Base-by-base conservation (phyloP, 805 yeast genomes). In the Candida schatavii region DNA sequence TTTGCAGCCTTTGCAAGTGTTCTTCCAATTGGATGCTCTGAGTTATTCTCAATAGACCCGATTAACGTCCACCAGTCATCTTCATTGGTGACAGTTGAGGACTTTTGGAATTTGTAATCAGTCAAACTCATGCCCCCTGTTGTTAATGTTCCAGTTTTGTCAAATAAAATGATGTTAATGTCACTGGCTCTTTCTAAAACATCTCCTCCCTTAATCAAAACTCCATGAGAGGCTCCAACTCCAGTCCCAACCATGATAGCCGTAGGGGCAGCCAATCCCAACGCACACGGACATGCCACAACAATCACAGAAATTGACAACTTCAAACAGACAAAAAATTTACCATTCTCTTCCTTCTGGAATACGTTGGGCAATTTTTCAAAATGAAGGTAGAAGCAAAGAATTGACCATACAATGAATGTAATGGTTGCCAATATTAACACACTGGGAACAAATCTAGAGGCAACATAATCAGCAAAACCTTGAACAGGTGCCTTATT, bases 201-300 rank as follows among this genome's bases (percentile, higher is more conserved):
- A 39, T 85, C 95, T 18, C 97, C 99, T 37, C 97, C 96, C 62
- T 91, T 93, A 54, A 93, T 85, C 41, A 93, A 69, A 4, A 93
- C 85, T 15, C 99, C 98, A 60, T 88, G 73, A 11, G 77, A 62
- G 0, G 99, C 98, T 31, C 96, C 98, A 18, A 88, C 84, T 31
- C 99, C 99, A 2, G 98, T 91, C 6, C 97, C 99, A 2, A 93
- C 99, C 97, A 95, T 93, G 9, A 93, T 88, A 0, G 98, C 98
- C 1, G 99, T 95, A 1, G 99, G 99, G 0, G 98, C 96, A 3
- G 97, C 97, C 39, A 93, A 72, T 2, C 99, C 99, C 19, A 93
- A 66, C 0, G 99, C 98, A 74, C 99, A 93, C 0, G 99, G 99
- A 64, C 99, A 93, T 1, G 99, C 99, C 38, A 93, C 97, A 9